Evolutionary conservation across 495 filamentous ascomycete genomes (phyloP).

Genomic region (Podospora conica): DNA sequence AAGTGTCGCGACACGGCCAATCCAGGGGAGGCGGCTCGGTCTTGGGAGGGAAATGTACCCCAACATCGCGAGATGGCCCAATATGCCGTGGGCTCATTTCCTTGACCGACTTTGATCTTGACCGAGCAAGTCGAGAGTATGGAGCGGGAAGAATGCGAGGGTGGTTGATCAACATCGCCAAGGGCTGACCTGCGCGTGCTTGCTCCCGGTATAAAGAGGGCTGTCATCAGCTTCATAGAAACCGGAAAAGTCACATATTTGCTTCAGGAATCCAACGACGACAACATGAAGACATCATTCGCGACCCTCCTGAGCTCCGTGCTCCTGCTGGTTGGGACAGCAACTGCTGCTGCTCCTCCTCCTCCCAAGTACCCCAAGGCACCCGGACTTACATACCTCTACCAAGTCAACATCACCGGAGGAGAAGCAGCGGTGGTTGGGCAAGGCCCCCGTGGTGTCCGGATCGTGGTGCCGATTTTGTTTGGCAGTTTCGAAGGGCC

Average conservation of each 20-base stretch:
- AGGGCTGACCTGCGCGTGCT: background rate
- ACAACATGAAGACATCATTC: background rate
- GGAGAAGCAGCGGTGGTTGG: conserved; percentile 9
- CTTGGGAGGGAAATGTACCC: background rate
- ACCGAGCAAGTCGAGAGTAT: background rate
- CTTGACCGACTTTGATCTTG: background rate
- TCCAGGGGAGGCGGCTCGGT: background rate
- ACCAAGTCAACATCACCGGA: conserved; percentile 19
- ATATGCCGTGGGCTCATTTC: background rate
- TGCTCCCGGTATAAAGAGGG: background rate
- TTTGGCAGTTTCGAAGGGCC: conserved; percentile 16
- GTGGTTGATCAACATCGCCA: background rate
- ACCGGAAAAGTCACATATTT: no score
- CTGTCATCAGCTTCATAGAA: background rate
- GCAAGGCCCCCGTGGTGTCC: conserved; percentile 7
- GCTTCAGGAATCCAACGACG: no score
- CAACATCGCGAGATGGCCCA: background rate
- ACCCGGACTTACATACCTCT: conserved; percentile 13
- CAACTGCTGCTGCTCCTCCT: background rate
- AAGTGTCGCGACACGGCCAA: background rate
- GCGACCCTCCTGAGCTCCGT: background rate
- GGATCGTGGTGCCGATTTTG: conserved; percentile 13
- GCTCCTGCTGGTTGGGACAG: background rate
- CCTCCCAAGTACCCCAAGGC: conserved; percentile 9
- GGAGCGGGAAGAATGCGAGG: background rate